These are phyloP conservation scores for Cladosporium sp. DNA, from an alignment of 2,329 filamentous ascomycete genomes.

Conservation along the genomic window DNA sequence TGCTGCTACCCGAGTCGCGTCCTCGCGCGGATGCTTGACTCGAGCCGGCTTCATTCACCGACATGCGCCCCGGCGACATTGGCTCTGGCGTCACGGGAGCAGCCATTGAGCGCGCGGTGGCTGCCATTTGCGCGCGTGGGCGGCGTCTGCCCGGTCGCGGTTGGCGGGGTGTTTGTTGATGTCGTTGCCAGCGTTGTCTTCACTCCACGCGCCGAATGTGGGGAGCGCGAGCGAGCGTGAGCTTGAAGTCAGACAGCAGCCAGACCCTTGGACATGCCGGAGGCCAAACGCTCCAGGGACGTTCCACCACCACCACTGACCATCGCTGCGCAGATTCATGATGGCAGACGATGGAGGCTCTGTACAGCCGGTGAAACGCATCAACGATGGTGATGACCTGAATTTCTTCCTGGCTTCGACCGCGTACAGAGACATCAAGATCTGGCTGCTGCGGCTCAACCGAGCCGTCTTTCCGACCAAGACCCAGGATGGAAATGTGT, in stretches of 20 bases:
- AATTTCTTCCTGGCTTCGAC: conserved; percentile 69
- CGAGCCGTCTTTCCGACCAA: conserved; percentile 72
- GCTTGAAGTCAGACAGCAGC: neutral
- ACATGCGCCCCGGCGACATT: neutral
- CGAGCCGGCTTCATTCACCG: neutral
- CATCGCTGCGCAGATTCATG: neutral
- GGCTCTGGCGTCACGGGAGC: neutral
- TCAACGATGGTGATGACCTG: conserved; percentile 80
- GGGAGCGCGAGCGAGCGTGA: neutral
- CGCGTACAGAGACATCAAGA: conserved; percentile 81
- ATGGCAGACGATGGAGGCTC: neutral
- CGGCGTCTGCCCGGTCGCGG: too few relatives aligned
- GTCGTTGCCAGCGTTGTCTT: neutral
- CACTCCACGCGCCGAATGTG: conserved; percentile 1
- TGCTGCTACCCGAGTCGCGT: neutral
- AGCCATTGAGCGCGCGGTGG: neutral
- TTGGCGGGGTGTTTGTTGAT: neutral
- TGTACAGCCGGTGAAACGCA: conserved; percentile 63
- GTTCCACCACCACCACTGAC: neutral
- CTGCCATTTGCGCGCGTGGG: too few relatives aligned
- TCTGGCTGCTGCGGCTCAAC: conserved; percentile 86
- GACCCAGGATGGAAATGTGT: conserved; percentile 28
- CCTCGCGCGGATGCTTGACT: neutral
- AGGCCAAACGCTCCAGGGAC: neutral
- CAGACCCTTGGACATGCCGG: neutral